Evolutionary conservation across 352 stramenopile species (phyloP), one percentile per base, ranked within the genome.

Genomic region (Albugo laibachii): DNA sequence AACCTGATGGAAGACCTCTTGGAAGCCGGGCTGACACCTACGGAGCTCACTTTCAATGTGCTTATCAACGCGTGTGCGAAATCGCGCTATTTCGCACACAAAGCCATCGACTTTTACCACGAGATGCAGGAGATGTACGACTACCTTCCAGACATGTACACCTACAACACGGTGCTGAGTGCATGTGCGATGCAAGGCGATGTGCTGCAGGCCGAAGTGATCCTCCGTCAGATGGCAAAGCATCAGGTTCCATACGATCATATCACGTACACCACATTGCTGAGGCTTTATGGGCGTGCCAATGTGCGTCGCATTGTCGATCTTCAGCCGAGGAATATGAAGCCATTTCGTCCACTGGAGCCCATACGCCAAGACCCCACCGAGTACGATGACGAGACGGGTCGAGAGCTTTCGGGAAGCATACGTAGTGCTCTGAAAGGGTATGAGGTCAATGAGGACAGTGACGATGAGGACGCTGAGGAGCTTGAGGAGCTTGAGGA

Each of bases 41-140:
- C 65, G 19, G 61, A 70, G 19, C 63, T 84, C 47, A 88, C 72
- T 45, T 88, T 82, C 52, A 82, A 83, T 54, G 60, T 63, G 58
- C 59, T 88, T 18, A 88, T 88, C 45, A 69, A 81, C 39, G 75
- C 75, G 19, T 88, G 75, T 47, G 70, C 75, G 47, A 84, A 85
- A 57, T 88, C 75, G 48, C 66, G 80, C 58, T 80, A 88, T 49
- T 88, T 77, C 58, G 75, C 75, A 16, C 75, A 85, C 61, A 88
- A 88, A 50, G 70, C 75, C 2, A 54, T 84, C 21, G 75, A 88
- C 38, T 85, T 88, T 38, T 88, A 85, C 63, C 59, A 85, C 46
- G 75, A 88, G 44, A 85, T 88, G 75, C 75, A 88, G 52, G 75
- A 88, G 49, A 52, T 85, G 50, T 88, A 88, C 57, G 75, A 88